phyloP scores from a whole-genome alignment of 2,329 filamentous ascomycete species.

The Penicillium sp. region DNA sequence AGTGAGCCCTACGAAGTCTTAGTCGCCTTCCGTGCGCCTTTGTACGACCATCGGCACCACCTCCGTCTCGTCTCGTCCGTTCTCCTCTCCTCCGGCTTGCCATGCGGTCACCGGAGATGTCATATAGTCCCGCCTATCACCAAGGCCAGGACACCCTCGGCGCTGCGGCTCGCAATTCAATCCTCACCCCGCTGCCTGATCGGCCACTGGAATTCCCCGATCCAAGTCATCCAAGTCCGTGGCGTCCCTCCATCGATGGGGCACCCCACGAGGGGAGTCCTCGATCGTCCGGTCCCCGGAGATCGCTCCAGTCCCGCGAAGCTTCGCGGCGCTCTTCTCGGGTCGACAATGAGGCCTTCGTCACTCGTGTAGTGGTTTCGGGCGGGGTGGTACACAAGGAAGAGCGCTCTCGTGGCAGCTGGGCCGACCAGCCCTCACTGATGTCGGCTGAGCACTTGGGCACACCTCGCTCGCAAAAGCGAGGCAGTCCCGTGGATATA shows the following conservation, averaged over 20 bases:
- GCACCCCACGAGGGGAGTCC: slow-evolving; percentile 21
- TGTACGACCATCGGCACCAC: slow-evolving; percentile 19
- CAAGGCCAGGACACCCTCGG: slow-evolving; percentile 32
- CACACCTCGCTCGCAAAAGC: slow-evolving; percentile 31
- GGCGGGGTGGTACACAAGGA: slow-evolving; percentile 33
- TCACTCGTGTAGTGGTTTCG: slow-evolving; percentile 29
- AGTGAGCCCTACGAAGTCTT: slow-evolving; percentile 22
- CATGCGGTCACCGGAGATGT: slow-evolving; percentile 41
- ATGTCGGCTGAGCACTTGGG: slow-evolving; percentile 36
- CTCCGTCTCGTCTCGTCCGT: slow-evolving; percentile 13
- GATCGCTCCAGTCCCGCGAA: slow-evolving; percentile 26
- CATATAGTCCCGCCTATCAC: slow-evolving; percentile 39
- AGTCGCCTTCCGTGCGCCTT: slow-evolving; percentile 25
- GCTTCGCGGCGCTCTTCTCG: slow-evolving; percentile 27
- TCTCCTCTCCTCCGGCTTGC: slow-evolving; percentile 18
- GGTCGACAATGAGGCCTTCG: slow-evolving; percentile 26
- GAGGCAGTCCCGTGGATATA: slow-evolving; percentile 30
- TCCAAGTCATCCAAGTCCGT: slow-evolving; percentile 10
- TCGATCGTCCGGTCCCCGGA: slow-evolving; percentile 29
- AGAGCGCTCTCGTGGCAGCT: slow-evolving; percentile 33
- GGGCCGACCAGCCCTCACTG: slow-evolving; percentile 39
- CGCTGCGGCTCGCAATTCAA: slow-evolving; percentile 23
- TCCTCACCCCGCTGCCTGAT: slow-evolving; percentile 23
- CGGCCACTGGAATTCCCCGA: slow-evolving; percentile 25
- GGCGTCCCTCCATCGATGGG: slow-evolving; percentile 18